Percentiles rank a stretch among this genome's conserved stretches.
These are phyloP conservation scores for Citrus mangshanensis DNA, from an alignment of 345 rosid genomes.

Conservation along the genomic window DNA sequence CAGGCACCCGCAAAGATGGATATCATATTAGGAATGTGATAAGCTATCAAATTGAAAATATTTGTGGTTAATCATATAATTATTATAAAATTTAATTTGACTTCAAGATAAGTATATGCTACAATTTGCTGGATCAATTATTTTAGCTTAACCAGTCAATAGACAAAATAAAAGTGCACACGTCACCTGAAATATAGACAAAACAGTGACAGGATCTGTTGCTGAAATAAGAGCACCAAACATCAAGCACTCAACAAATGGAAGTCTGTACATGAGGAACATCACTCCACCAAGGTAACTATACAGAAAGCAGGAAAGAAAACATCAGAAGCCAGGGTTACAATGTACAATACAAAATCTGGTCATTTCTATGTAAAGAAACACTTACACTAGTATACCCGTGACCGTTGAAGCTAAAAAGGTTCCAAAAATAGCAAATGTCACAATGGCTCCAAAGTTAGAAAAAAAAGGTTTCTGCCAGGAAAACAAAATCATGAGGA, in stretches of 20 bases:
- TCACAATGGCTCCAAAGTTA: conserved; percentile 95
- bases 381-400: conserved; percentile 84
- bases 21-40: neutral
- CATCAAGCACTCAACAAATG: conserved; percentile 93
- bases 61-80: neutral
- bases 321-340: neutral
- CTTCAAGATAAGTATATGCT: neutral
- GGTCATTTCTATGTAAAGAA: neutral
- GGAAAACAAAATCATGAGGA: neutral
- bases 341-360: neutral
- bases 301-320: conserved; percentile 17
- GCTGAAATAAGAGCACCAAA: conserved; percentile 99
- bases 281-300: conserved; percentile 89
- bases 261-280: conserved; percentile 85
- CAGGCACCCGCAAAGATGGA: neutral
- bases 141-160: neutral
- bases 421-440: conserved; percentile 87
- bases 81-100: neutral
- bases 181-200: conserved; percentile 93
- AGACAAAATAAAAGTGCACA: neutral
- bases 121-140: neutral
- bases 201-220: conserved; percentile 97
- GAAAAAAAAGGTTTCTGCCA: conserved; percentile 93
- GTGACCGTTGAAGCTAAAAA: conserved; percentile 84
- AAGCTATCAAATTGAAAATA: neutral